phyloP scores from a whole-genome alignment of 2,329 filamentous ascomycete species.

The Pyrenophora graminea region DNA sequence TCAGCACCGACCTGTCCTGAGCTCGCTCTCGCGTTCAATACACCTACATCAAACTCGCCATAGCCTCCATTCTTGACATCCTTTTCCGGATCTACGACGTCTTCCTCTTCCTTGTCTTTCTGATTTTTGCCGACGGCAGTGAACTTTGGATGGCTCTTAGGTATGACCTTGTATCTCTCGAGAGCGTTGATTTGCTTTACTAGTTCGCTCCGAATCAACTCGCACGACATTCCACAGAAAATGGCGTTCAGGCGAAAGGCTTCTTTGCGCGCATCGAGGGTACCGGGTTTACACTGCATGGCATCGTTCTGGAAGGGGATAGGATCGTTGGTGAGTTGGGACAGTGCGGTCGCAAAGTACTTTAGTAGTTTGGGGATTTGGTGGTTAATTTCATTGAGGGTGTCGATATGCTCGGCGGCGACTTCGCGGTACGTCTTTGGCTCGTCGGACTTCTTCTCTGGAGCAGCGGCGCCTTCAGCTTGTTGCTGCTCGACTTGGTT shows the following conservation, averaged over 20 bases:
- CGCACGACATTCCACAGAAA: slow-evolving; percentile 72
- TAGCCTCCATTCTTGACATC: slow-evolving; percentile 52
- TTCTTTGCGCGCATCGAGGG: slow-evolving; percentile 51
- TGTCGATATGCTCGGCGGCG: slow-evolving; percentile 40
- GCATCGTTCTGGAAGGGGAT: slow-evolving; percentile 53
- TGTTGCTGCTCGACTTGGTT: slow-evolving; percentile 8
- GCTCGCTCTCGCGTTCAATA: slow-evolving; percentile 83
- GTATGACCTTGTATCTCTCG: slow-evolving; percentile 39
- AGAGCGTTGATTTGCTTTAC: slow-evolving; percentile 39
- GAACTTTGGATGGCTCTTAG: slow-evolving; percentile 30
- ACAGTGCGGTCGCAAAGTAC: slow-evolving; percentile 79
- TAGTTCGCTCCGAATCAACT: slow-evolving; percentile 45
- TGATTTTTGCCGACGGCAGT: slow-evolving; percentile 8
- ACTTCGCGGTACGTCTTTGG: slow-evolving; percentile 36
- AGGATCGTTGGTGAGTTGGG: slow-evolving; percentile 57
- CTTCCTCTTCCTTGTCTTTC: slow-evolving; percentile 14
- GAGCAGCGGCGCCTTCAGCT: not conserved
- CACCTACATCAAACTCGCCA: slow-evolving; percentile 76
- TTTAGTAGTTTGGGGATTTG: slow-evolving; percentile 61
- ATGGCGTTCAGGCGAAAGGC: slow-evolving; percentile 59
- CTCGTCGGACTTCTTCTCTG: slow-evolving; percentile 9
- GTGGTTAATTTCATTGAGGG: slow-evolving; percentile 35
- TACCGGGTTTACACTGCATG: slow-evolving; percentile 30
- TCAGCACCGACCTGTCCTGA: slow-evolving; percentile 81
- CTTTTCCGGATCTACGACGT: slow-evolving; percentile 27